phyloP scores from a whole-genome alignment of 2,329 filamentous ascomycete species.

The Aspergillus nomiae region DNA sequence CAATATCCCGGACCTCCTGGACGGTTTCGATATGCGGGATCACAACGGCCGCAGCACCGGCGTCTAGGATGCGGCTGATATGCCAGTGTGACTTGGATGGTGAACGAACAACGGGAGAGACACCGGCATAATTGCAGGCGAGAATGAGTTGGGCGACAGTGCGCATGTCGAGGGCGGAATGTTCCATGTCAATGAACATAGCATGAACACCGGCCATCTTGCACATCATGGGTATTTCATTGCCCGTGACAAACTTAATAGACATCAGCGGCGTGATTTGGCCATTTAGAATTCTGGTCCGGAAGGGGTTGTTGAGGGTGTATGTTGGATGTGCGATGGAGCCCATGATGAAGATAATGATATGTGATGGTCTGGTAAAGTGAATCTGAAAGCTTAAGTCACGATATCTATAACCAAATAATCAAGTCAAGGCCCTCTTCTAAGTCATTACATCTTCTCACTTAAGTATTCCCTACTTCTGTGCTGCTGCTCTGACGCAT shows the following conservation, averaged over 20 bases:
- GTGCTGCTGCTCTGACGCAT: not conserved
- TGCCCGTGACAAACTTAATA: not conserved
- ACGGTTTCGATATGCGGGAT: not conserved
- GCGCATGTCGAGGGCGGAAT: constrained; percentile 43
- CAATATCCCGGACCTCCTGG: not conserved
- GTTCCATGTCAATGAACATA: constrained; percentile 51
- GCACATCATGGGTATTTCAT: constrained; percentile 36
- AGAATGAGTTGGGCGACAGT: constrained; percentile 41
- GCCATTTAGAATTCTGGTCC: not conserved
- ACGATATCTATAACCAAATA: not conserved
- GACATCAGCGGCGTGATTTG: not conserved
- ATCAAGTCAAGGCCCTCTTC: not conserved
- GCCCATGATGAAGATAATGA: not conserved
- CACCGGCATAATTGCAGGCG: constrained; percentile 39
- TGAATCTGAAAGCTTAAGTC: not conserved
- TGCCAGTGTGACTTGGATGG: not conserved
- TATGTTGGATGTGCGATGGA: not conserved
- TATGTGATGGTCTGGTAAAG: not conserved
- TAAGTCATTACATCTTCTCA: not conserved
- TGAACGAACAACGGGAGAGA: not conserved
- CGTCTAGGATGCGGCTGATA: not conserved
- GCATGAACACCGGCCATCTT: constrained; percentile 47
- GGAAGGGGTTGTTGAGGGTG: not conserved
- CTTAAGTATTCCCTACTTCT: not conserved
- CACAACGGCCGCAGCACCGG: not conserved